Evolutionary conservation across 805 yeast genomes (phyloP), one percentile per base, ranked within the genome.

Genomic region (Wickerhamomyces rabaulensis): DNA sequence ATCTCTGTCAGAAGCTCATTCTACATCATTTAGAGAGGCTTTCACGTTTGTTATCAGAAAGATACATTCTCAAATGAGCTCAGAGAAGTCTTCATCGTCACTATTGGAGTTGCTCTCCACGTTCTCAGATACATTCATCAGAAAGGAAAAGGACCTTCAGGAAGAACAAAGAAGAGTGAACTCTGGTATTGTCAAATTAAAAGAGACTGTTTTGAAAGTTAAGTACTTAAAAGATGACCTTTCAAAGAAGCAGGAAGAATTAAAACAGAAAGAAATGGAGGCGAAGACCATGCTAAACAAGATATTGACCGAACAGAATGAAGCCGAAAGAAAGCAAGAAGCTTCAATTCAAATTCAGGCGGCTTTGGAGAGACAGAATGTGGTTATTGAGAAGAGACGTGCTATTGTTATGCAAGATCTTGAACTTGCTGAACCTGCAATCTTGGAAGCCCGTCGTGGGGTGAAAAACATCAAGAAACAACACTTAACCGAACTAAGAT

Each of bases 381-480:
- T 60, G 3, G 79, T 77, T 44, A 78, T 92, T 6, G 68, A 70
- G 4, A 66, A 63, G 12, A 73, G 95, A 31, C 73, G 79, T 50
- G 61, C 63, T 0, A 53, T 59, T 2, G 96, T 88, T 0, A 60
- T 79, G 65, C 61, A 65, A 7, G 92, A 88, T 46, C 70, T 92
- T n/a, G 80, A 77, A 15, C 66, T 71, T 6, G 95, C 91, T 0
- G 94, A 89, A 57, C 97, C 97, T 0, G 84, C 94, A 0, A 84
- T 91, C 7, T 46, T 77, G 3, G 95, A 85, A 52, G 98, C 98
- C 0, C 86, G 85, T 57, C 70, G 77, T 50, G 95, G 96, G 15
- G 98, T 92, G n/a, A 85, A 86, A 53, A 86, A 88, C 55, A 92
- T 92, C 51, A 89, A 90, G 64, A 92, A 92, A 61, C 95, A 87